These are phyloP conservation scores for Moniliella sp. DNA, from an alignment of 1,284 basidiomycete genomes.

Conservation along the genomic window DNA sequence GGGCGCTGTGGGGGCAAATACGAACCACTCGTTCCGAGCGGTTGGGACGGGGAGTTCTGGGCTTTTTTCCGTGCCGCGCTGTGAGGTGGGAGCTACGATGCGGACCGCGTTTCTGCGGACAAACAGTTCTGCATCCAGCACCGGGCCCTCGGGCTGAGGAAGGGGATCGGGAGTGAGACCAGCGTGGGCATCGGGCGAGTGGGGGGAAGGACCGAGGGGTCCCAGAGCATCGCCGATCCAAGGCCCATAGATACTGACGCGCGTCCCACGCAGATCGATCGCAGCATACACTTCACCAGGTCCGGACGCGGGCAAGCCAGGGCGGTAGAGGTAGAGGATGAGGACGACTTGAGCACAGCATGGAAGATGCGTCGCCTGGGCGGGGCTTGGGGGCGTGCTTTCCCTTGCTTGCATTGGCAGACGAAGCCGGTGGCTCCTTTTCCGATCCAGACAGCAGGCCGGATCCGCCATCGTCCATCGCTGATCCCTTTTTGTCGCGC, in stretches of 20 bases:
- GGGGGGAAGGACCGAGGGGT: too few species aligned
- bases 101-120: conserved; percentile 26
- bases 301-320: conserved; percentile 9
- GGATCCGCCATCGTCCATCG: not conserved
- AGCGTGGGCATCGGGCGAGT: too few species aligned
- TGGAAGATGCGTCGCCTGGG: conserved; percentile 6
- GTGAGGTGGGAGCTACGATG: conserved; percentile 6
- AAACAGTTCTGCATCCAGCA: conserved; percentile 30
- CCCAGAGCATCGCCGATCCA: conserved; percentile 21
- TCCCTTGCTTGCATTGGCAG: not conserved
- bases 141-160: too few species aligned
- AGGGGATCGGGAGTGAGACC: too few species aligned
- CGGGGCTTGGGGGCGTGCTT: not conserved
- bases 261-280: conserved; percentile 23
- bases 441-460: not conserved
- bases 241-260: conserved; percentile 21
- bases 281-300: conserved; percentile 28
- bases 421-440: not conserved
- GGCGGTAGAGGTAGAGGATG: conserved; percentile 29
- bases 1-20: conserved; percentile 24
- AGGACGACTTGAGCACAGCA: conserved; percentile 25
- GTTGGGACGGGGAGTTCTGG: too few species aligned
- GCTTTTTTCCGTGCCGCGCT: not conserved
- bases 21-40: conserved; percentile 29
- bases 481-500: conserved; percentile 1